Evolutionary conservation across 73 alveolate genomes (phyloP), one percentile per base, ranked within the genome.

Genomic region (Uronychia binucleata): DNA sequence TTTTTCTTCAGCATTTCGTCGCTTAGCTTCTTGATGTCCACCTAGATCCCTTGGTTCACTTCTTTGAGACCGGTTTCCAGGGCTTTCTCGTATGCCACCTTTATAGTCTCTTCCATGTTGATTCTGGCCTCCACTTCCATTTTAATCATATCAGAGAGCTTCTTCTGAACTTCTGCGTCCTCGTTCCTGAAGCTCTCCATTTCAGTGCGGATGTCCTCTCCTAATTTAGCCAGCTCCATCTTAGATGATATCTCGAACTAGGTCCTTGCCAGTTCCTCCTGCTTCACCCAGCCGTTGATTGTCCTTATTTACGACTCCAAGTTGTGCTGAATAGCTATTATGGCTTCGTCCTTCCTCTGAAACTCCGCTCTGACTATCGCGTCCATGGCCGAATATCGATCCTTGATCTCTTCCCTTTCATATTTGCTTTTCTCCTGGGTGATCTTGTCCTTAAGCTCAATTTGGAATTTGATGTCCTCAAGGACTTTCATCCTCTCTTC

Each of bases 291-390:
- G 29, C 86, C 90, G 81, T 86, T 86, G 14, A 90, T 80, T 0
- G 89, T 90, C 87, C 92, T 85, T 28, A 86, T 90, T 34, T 90
- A 78, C 13, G 86, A 58, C 34, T 90, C 96, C 28, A 90, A 30
- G 28, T 67, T 35, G 33, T 58, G 5, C 59, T 86, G 58, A 26
- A 90, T 58, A 58, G 86, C 33, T 59, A 74, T n/a, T n/a, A 90
- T 90, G 77, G 92, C 89, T 46, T 90, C 96, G 35, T 90, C 96
- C 46, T 90, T 90, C 76, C 96, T 59, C 81, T 90, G 91, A 83
- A 90, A 86, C 33, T 90, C 96, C 13, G 96, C 57, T 34, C 91
- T 32, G 19, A 90, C 88, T 0, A 83, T 77, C 0, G 86, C 81
- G 57, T 90, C 96, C 89, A 90, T 81, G 1, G 84, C 79, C 11